These are phyloP conservation scores for Pogostemon cablin DNA, from an alignment of 257 asterid species.

Conservation along the genomic window DNA sequence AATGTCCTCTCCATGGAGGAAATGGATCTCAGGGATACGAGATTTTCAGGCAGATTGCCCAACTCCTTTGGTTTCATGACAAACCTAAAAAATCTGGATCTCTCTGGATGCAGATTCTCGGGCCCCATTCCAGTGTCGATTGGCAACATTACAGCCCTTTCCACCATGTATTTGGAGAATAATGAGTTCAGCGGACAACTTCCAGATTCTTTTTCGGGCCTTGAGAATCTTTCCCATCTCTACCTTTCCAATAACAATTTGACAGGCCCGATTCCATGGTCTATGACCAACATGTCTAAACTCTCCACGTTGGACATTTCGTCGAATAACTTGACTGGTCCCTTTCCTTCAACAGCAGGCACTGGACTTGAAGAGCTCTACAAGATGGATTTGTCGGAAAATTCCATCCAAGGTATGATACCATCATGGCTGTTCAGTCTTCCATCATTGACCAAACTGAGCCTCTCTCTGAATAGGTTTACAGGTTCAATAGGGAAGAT, in stretches of 20 bases:
- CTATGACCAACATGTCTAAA: not conserved
- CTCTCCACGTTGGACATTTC: not conserved
- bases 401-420: not conserved
- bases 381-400: not conserved
- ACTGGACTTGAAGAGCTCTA: not conserved
- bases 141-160: not conserved
- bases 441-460: too few relatives aligned
- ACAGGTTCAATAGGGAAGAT: not conserved
- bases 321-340: not conserved
- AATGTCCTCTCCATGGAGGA: not conserved
- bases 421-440: not conserved
- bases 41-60: slow-evolving; percentile 2
- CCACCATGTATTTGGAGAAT: too few relatives aligned
- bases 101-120: not conserved
- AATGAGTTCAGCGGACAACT: not conserved
- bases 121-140: slow-evolving; percentile 8
- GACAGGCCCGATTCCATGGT: not conserved
- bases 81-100: not conserved
- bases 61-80: slow-evolving; percentile 17
- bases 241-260: not conserved
- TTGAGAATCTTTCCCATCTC: not conserved
- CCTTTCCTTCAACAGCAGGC: not conserved
- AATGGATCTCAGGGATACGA: not conserved
- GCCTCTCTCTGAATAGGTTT: too few relatives aligned
- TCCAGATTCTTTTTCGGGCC: not conserved